These are phyloP conservation scores for Suhomyces pyralidae DNA, from an alignment of 805 yeast species.

Conservation along the genomic window DNA sequence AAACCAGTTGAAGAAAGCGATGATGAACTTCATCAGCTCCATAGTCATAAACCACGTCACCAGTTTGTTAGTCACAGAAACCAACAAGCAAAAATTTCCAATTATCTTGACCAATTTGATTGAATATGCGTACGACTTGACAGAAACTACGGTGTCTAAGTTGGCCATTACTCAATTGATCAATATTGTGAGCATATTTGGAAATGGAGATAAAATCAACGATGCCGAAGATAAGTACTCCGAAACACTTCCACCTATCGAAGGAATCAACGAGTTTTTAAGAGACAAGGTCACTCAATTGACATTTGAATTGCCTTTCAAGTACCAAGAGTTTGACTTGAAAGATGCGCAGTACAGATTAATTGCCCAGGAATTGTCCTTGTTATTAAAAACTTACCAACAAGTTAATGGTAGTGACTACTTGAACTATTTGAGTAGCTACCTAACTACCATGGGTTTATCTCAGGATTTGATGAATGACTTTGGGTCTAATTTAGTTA, in stretches of 20 bases:
- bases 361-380: slow-evolving; percentile 70
- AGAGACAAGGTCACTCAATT: slow-evolving; percentile 65
- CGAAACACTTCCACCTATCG: slow-evolving; percentile 48
- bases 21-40: slow-evolving; percentile 65
- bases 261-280: slow-evolving; percentile 68
- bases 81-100: slow-evolving; percentile 61
- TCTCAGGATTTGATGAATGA: slow-evolving; percentile 59
- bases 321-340: slow-evolving; percentile 58
- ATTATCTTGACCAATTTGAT: slow-evolving; percentile 60
- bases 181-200: slow-evolving; percentile 57
- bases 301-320: slow-evolving; percentile 78
- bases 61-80: slow-evolving; percentile 68
- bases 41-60: slow-evolving; percentile 75
- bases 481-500: slow-evolving; percentile 57
- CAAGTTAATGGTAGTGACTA: slow-evolving; percentile 40
- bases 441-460: slow-evolving; percentile 55
- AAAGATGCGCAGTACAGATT: slow-evolving; percentile 79
- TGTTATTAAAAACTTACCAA: slow-evolving; percentile 62
- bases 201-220: slow-evolving; percentile 56
- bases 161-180: slow-evolving; percentile 66
- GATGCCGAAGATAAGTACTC: slow-evolving; percentile 59
- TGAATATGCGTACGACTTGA: slow-evolving; percentile 58
- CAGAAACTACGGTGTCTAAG: slow-evolving; percentile 65
- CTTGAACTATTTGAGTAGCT: slow-evolving; percentile 47
- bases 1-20: slow-evolving; percentile 62